Evolutionary conservation across 306 rosid genomes (phyloP).

Genomic region (Biancaea sappan): DNA sequence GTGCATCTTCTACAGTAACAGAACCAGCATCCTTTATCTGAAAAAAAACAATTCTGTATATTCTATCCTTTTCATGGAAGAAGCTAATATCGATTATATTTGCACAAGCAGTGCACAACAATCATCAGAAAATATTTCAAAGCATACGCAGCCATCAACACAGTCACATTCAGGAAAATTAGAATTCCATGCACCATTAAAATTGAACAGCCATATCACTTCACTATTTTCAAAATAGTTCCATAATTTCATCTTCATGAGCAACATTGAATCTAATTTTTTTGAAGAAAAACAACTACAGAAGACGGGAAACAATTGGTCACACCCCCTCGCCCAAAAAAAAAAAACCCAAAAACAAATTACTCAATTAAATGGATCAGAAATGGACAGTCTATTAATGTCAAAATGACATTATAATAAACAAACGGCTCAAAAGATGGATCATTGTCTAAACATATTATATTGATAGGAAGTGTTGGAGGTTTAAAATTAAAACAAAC

Average conservation of each 20-base stretch:
- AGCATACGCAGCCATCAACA: constrained; percentile 33
- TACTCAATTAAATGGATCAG: no score
- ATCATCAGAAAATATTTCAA: constrained; percentile 12
- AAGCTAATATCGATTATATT: constrained; percentile 4
- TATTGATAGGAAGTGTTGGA: not conserved
- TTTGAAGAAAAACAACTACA: constrained; percentile 2
- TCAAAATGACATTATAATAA: not conserved
- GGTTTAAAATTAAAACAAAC: not conserved
- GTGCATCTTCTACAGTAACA: constrained; percentile 70
- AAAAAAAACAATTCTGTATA: constrained; percentile 33
- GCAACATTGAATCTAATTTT: no score
- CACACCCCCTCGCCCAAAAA: not conserved
- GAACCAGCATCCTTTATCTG: constrained; percentile 77
- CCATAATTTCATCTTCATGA: constrained; percentile 1
- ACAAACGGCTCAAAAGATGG: not conserved
- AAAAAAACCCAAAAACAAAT: not conserved
- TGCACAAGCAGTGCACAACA: constrained; percentile 16
- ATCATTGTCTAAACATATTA: not conserved
- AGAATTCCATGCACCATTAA: not conserved
- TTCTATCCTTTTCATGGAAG: constrained; percentile 22
- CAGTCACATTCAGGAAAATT: not conserved
- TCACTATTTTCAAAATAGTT: not conserved
- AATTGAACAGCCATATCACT: constrained; percentile 13
- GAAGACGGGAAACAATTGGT: not conserved
- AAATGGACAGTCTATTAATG: no score